Evolutionary conservation across 2,329 filamentous ascomycete genomes (phyloP), one percentile per base, ranked within the genome.

Genomic region (Rhexocercosporidium sp.): DNA sequence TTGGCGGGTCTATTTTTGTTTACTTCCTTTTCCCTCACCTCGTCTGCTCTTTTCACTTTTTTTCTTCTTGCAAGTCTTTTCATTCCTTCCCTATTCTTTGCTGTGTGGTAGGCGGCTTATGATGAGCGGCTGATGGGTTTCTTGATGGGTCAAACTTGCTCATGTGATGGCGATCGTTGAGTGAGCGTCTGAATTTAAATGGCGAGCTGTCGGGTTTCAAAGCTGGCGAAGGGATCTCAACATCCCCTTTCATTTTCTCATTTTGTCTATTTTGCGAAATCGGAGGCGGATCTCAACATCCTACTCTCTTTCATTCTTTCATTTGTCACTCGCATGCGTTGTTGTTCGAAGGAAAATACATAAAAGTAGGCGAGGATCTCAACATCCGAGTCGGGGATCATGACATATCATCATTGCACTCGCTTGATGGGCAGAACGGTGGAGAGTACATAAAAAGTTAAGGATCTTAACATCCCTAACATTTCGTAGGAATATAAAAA

Each of bases 51-150:
- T n/a, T n/a, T n/a, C n/a, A n/a, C n/a, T n/a, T n/a, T n/a, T n/a
- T n/a, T n/a, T n/a, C n/a, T n/a, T n/a, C n/a, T n/a, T n/a, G n/a
- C 27, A 18, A 61, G 49, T 57, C 34, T 66, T 66, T 51, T 37
- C 22, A 25, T 60, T 12, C 46, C 37, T 59, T 66, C 57, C 73
- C 72, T 61, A 67, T 69, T 66, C 47, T 44, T 25, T 1, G 9
- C 5, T 56, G 18, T 20, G 39, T 39, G 44, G 16, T 46, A 2
- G 29, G 9, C 1, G 9, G 29, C 9, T 31, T 4, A 31, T 31
- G 1, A 31, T 31, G 29, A 31, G 4, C 9, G 1, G 29, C 29
- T 31, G 29, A 9, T 31, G 29, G 29, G 1, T 31, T n/a, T n/a
- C n/a, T n/a, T 31, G 29, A 31, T 31, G 1, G 29, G 29, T 31